These are phyloP conservation scores for Brassica hybrid DNA, from an alignment of 441 rosid species.

Conservation along the genomic window DNA sequence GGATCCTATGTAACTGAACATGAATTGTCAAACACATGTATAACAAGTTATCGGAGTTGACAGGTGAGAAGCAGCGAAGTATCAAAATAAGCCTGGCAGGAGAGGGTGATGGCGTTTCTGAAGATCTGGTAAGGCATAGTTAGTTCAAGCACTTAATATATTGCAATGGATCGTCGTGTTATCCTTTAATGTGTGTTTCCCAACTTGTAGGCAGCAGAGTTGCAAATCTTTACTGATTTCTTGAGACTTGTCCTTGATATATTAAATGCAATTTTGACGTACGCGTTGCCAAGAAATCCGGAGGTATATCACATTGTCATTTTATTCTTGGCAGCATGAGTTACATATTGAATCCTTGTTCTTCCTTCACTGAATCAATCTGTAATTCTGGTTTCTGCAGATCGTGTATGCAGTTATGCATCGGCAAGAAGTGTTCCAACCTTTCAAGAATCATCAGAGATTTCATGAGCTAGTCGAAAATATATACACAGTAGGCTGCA, in stretches of 20 bases:
- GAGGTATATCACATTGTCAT: conserved; percentile 61
- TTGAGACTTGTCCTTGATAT: conserved; percentile 97
- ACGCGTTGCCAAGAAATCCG: conserved; percentile 95
- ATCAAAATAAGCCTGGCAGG: conserved; percentile 57
- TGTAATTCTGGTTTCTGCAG: conserved; percentile 48
- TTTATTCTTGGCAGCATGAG: too few relatives aligned
- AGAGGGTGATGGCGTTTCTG: conserved; percentile 61
- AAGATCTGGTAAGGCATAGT: conserved; percentile 82
- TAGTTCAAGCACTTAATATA: conserved; percentile 15
- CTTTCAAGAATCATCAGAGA: conserved; percentile 90
- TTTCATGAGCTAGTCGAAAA: conserved; percentile 94
- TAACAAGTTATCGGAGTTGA: conserved; percentile 81
- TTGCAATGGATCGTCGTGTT: not conserved
- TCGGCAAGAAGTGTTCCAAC: conserved; percentile 95
- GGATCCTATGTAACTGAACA: conserved; percentile 28
- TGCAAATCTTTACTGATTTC: conserved; percentile 97
- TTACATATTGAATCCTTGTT: too few relatives aligned
- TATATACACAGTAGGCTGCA: conserved; percentile 68
- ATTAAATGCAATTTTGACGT: conserved; percentile 92
- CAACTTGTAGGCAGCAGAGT: conserved; percentile 79
- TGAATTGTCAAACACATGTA: conserved; percentile 59
- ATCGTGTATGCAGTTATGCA: conserved; percentile 96
- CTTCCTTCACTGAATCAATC: conserved; percentile 9
- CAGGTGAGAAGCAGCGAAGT: conserved; percentile 60
- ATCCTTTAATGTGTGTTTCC: conserved; percentile 18